Base-by-base conservation (phyloP, 2,329 filamentous ascomycete genomes). In the Boeremia lycopersici region DNA sequence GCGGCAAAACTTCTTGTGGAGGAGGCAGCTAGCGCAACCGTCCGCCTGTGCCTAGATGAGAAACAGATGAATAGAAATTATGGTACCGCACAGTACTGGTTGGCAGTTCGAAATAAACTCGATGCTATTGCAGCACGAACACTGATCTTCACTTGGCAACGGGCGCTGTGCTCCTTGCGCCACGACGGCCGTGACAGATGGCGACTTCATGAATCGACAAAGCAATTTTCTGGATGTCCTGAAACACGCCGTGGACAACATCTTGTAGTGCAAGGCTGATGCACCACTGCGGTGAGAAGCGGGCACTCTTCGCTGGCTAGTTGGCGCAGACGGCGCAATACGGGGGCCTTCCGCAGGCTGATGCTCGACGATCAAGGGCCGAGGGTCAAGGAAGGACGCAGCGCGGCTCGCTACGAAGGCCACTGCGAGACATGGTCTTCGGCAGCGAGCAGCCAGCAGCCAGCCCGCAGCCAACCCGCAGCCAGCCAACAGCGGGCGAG, bases 141-240 rank as follows among this genome's bases (percentile, higher is more conserved):
- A 59, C 25, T 48, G 62, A 64, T 61, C 59, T 53, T 56, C 59
- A 55, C 67, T 70, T 65, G 67, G 67, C 67, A 69, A 67, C 61
- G 56, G 62, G 60, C 57, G 48, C 44, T 46, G 45, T 48, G 54
- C 42, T 48, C 56, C 41, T 44, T 48, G 61, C 55, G 58, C 56
- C 60, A 60, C 55, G 56, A 57, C 42, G 25, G 46, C 38, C 34
- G 57, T 49, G 43, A 49, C 47, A 59, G 33, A 44, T 41, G 40
- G 47, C 53, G 55, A 57, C 57, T 54, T 39, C 40, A 48, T 54
- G 58, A 60, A 55, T 60, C 60, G 52, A 56, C 42, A 42, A 48
- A 59, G 54, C 56, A 52, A 59, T 45, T 57, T 48, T 51, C 42
- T 47, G 57, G 44, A 19, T 25, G 23, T 29, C 31, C 34, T 62